A percentile compares a stretch with the other conserved stretches of the same genome.
Evolutionary conservation across 2,329 filamentous ascomycete genomes (phyloP).

Genomic region (Alternaria gaisen): DNA sequence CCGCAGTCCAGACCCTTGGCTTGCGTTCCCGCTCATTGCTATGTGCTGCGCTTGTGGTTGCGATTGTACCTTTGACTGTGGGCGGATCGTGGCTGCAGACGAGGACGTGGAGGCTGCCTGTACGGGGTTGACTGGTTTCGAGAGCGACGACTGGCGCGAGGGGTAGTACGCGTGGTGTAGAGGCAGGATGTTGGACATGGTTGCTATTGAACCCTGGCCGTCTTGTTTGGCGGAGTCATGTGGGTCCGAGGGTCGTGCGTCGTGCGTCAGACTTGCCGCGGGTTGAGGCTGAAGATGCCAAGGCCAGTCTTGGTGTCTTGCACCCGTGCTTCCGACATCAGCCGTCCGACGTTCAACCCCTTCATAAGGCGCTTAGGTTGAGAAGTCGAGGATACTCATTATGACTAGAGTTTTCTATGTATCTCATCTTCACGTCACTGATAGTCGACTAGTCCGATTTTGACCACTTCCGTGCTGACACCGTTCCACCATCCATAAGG

Average conservation of each 20-base stretch:
- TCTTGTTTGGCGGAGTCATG: conserved; percentile 27
- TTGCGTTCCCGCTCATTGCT: conserved; percentile 38
- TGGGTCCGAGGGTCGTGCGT: conserved; percentile 29
- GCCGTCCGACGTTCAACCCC: neutral
- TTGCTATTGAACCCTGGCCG: conserved; percentile 17
- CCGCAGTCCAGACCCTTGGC: conserved; percentile 68
- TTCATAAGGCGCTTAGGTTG: no score
- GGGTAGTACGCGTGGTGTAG: conserved; percentile 22
- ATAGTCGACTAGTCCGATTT: no score
- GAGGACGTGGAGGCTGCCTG: conserved; percentile 11
- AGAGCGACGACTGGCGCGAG: conserved; percentile 21
- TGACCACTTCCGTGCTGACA: no score
- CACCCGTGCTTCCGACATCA: neutral
- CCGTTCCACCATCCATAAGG: conserved; percentile 1
- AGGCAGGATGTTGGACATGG: conserved; percentile 37
- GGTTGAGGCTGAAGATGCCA: conserved; percentile 20
- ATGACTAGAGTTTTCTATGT: no score
- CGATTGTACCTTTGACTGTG: conserved; percentile 10
- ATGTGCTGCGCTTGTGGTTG: conserved; percentile 23
- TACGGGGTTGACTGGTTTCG: conserved; percentile 5
- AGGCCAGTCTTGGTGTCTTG: neutral
- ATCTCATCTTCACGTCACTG: no score
- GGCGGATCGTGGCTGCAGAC: conserved; percentile 12
- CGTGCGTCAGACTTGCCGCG: conserved; percentile 15
- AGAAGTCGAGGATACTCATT: no score